A percentile compares a stretch with the other conserved stretches of the same genome.
These are phyloP conservation scores for Fistulinella prunicolor DNA, from an alignment of 768 basidiomycete genomes.

Conservation along the genomic window DNA sequence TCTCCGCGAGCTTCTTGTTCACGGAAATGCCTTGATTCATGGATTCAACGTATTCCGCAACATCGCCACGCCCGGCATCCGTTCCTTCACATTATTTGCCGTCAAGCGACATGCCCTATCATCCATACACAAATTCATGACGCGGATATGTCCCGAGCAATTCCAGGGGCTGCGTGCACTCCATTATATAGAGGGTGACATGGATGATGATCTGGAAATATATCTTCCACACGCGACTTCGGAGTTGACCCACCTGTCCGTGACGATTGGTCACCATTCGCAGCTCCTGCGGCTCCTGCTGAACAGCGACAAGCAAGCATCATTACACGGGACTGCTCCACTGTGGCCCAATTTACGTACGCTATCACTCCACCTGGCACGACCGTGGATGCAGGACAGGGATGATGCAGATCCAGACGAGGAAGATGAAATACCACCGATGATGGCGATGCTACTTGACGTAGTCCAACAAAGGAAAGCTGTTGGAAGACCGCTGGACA, in stretches of 20 bases:
- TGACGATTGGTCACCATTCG: conserved; percentile 32
- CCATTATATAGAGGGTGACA: conserved; percentile 35
- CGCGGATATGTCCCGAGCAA: conserved; percentile 34
- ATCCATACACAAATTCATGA: conserved; percentile 36
- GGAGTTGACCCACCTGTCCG: conserved; percentile 33
- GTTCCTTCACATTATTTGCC: conserved; percentile 23
- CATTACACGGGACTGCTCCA: conserved; percentile 29
- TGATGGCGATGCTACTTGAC: conserved; percentile 31
- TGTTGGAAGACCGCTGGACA: conserved; percentile 26
- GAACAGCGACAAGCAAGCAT: conserved; percentile 34
- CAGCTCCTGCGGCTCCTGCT: conserved; percentile 32
- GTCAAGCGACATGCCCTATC: conserved; percentile 29
- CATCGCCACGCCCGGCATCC: conserved; percentile 31
- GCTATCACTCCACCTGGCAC: conserved; percentile 26
- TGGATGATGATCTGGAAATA: conserved; percentile 35
- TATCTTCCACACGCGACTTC: conserved; percentile 33
- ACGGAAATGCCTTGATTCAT: conserved; percentile 32
- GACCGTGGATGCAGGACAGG: conserved; percentile 30
- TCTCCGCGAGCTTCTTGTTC: conserved; percentile 28
- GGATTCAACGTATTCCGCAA: conserved; percentile 36
- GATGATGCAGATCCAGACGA: conserved; percentile 32
- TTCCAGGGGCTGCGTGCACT: conserved; percentile 31
- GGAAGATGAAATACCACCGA: conserved; percentile 30
- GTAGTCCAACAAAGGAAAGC: conserved; percentile 31
- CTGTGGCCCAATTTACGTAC: conserved; percentile 32